phyloP scores from a whole-genome alignment of 768 basidiomycete genomes.

The Russula ochroleuca region DNA sequence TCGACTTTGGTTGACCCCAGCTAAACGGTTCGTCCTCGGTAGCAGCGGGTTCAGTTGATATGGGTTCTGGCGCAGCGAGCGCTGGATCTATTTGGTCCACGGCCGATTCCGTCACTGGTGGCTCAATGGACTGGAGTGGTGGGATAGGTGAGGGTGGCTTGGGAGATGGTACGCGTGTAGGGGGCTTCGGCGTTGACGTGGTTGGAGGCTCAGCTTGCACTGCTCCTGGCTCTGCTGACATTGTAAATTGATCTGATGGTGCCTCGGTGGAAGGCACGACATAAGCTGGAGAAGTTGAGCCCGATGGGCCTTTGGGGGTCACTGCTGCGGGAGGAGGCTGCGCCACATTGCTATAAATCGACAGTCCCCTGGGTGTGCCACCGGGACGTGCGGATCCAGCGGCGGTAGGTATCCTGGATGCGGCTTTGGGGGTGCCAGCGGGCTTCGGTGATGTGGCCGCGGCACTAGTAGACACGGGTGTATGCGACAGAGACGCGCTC shows the following conservation, averaged over 20 bases:
- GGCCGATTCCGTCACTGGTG: background rate
- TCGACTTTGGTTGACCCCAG: slow-evolving; percentile 15
- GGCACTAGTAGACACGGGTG: slow-evolving; percentile 4
- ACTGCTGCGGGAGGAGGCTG: slow-evolving; percentile 17
- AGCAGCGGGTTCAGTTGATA: slow-evolving; percentile 3
- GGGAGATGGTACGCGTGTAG: slow-evolving; percentile 15
- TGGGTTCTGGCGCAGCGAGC: background rate
- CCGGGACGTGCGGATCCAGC: slow-evolving; percentile 12
- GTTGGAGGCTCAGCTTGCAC: background rate
- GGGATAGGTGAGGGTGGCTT: slow-evolving; percentile 4
- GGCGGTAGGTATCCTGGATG: slow-evolving; percentile 15
- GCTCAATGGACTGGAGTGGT: background rate
- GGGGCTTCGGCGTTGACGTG: slow-evolving; percentile 7
- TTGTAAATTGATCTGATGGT: slow-evolving; percentile 2
- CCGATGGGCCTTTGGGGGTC: slow-evolving; percentile 16
- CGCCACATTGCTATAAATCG: slow-evolving; percentile 18
- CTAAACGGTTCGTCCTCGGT: slow-evolving; percentile 1
- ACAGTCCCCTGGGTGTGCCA: slow-evolving; percentile 23
- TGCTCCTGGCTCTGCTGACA: background rate
- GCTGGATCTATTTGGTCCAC: background rate
- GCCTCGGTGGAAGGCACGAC: background rate
- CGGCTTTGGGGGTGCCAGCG: slow-evolving; percentile 12
- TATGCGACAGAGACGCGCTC: slow-evolving; percentile 14
- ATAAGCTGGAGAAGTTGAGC: background rate
- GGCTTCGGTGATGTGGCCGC: slow-evolving; percentile 7